Evolutionary conservation across 257 asterid genomes (phyloP), one percentile per base, ranked within the genome.

Genomic region (Catharanthus roseus): DNA sequence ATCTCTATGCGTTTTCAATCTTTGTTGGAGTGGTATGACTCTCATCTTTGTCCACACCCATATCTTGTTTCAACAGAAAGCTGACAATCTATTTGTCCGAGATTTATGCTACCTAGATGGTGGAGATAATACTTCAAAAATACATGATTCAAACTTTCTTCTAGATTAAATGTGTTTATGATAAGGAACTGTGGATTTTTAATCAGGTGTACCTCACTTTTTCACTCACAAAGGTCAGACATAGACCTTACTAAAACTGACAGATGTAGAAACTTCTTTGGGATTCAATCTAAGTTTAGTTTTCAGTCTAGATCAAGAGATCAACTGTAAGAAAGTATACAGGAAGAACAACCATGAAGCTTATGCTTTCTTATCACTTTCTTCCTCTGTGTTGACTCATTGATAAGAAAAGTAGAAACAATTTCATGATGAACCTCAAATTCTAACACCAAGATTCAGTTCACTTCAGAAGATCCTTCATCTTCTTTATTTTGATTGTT

Each of bases 1-100:
- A 90, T 58, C n/a, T 79, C 75, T 88, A 87, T 74, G 98, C 98
- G 68, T 85, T 93, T 73, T 84, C 88, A 67, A 93, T 93, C 66
- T 90, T 93, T 79, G 42, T 86, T 73, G 84, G 92, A 36, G 97
- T 93, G 97, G 97, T 93, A 90, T 34, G 90, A 42, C 44, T 77
- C 39, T 72, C 58, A 11, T 64, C 73, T 54, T 72, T 66, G 12
- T 26, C 26, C 16, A 36, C 31, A 29, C 74, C 31, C 26, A 13
- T 34, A 53, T 42, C 38, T 39, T 56, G 49, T 76, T 60, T 34
- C 54, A 56, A 9, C 2, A 44, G 34, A 24, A 11, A 10, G 24
- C 53, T 21, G 7, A 28, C 18, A 21, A 13, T 41, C 24, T 5
- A 31, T 29, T 19, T 72, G 16, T 34, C 53, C 24, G 36, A 42